Percentiles rank a stretch among this genome's conserved stretches.
phyloP scores from a whole-genome alignment of 805 yeast genomes.

The Wickerhamomyces mucosus region DNA sequence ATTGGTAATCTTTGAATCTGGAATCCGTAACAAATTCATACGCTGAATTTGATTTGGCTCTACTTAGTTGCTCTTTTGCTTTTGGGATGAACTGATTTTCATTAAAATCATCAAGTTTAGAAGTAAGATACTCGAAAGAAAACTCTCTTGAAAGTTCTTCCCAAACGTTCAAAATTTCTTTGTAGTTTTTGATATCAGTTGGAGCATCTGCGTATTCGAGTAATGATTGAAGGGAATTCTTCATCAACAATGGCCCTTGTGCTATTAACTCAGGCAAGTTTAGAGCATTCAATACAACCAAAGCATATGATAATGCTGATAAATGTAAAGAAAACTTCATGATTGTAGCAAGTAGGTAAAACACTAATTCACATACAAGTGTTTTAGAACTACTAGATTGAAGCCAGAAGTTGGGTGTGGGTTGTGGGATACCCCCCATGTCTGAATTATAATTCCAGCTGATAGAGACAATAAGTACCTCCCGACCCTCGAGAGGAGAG shows the following conservation, averaged over 20 bases:
- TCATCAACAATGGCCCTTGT: neutral
- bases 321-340: too few relatives aligned
- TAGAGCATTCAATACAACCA: too few relatives aligned
- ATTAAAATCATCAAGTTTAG: constrained; percentile 7
- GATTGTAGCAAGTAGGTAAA: too few relatives aligned
- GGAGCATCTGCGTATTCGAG: neutral
- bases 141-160: constrained; percentile 29
- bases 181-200: neutral
- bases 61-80: constrained; percentile 5
- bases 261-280: neutral
- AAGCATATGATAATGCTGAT: too few relatives aligned
- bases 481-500: too few relatives aligned
- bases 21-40: constrained; percentile 4
- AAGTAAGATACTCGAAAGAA: constrained; percentile 6
- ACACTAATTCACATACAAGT: too few relatives aligned
- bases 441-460: too few relatives aligned
- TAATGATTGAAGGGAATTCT: neutral
- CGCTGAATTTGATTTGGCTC: constrained; percentile 2
- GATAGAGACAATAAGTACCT: too few relatives aligned
- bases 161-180: constrained; percentile 10
- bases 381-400: too few relatives aligned
- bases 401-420: too few relatives aligned
- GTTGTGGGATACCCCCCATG: too few relatives aligned
- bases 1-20: constrained; percentile 9
- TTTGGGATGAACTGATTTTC: constrained; percentile 11